These are phyloP conservation scores for Aristolochia fimbriata DNA, from an alignment of 164 flowering plant species.

Conservation along the genomic window DNA sequence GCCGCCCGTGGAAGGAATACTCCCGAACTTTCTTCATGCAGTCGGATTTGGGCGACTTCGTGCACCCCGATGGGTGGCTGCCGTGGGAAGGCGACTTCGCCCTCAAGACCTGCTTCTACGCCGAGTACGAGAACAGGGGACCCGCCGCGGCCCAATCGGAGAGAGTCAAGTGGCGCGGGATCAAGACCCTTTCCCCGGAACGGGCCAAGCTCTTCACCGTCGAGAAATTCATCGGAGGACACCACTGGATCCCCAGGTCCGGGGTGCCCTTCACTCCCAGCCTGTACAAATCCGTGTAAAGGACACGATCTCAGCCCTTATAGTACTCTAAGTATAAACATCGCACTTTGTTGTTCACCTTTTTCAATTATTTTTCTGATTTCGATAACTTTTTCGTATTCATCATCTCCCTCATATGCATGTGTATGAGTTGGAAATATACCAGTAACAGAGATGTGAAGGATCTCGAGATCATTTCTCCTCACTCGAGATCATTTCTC, in stretches of 20 bases:
- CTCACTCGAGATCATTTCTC: too few species aligned
- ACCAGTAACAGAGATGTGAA: too few species aligned
- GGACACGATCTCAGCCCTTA: too few species aligned
- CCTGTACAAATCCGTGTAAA: background rate
- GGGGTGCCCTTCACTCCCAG: background rate
- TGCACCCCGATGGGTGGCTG: constrained; percentile 5
- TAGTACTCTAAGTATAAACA: too few species aligned
- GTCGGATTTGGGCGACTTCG: constrained; percentile 2
- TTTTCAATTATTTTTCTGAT: too few species aligned
- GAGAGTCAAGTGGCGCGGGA: constrained; percentile 3
- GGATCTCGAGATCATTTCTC: too few species aligned
- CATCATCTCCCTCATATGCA: too few species aligned
- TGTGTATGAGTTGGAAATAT: too few species aligned
- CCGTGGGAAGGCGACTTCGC: constrained; percentile 2
- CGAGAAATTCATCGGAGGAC: background rate
- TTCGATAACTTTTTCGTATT: too few species aligned
- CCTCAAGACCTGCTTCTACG: background rate
- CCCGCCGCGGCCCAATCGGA: background rate
- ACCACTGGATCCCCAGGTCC: background rate
- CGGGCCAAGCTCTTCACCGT: constrained; percentile 3
- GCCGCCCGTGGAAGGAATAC: constrained; percentile 5
- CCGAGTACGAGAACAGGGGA: background rate
- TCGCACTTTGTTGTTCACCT: too few species aligned
- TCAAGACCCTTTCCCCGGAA: constrained; percentile 1
- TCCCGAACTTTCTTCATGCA: background rate